phyloP scores from a whole-genome alignment of 768 basidiomycete species.

The Gymnopilus dilepis region DNA sequence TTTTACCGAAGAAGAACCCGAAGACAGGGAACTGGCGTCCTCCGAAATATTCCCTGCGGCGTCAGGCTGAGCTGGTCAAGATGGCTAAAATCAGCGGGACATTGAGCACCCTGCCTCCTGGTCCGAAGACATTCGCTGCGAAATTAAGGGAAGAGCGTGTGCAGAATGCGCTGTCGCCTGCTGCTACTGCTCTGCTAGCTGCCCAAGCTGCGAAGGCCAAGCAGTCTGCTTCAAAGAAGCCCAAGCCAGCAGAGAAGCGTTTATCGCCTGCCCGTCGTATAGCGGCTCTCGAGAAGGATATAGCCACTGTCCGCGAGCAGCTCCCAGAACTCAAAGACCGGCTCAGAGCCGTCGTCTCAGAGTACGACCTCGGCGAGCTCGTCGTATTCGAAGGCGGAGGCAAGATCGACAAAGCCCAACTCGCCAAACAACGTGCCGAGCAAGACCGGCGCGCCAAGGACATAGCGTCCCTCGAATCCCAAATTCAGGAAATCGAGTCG shows the following conservation, averaged over 20 bases:
- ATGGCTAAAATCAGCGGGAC: constrained; percentile 59
- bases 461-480: not conserved
- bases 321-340: constrained; percentile 13
- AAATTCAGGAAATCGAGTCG: not conserved
- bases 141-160: constrained; percentile 27
- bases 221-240: not conserved
- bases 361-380: not conserved
- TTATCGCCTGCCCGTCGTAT: not conserved
- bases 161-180: constrained; percentile 23
- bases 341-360: not conserved
- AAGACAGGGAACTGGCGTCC: constrained; percentile 70
- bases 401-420: not conserved
- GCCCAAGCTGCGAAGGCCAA: constrained; percentile 3
- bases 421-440: not conserved
- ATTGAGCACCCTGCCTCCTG: constrained; percentile 68
- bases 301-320: not conserved
- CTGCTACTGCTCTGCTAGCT: not conserved
- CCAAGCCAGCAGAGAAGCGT: not conserved
- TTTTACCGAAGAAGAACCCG: constrained; percentile 65
- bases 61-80: constrained; percentile 81
- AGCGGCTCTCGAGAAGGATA: not conserved
- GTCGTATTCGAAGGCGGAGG: not conserved
- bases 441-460: not conserved
- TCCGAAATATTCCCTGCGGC: constrained; percentile 73
- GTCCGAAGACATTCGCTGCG: constrained; percentile 54